Conservation (phyloP, 2,329 filamentous ascomycete species). For the Basipetospora chlamydospora region DNA sequence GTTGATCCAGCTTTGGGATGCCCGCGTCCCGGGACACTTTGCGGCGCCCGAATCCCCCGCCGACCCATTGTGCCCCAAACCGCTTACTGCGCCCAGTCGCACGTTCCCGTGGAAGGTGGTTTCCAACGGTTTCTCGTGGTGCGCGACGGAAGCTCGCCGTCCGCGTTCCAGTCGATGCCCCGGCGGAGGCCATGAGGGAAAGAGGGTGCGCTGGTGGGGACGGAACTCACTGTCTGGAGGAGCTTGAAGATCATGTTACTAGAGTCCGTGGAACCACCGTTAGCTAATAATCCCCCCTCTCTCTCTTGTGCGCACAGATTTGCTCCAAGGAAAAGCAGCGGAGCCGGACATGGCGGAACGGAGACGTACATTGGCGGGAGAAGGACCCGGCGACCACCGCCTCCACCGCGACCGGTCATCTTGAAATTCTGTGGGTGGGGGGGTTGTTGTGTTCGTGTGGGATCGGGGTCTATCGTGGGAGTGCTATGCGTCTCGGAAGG, state of each 20-base stretch:
- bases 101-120: no score
- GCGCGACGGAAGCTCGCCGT: neutral
- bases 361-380: slow-evolving; percentile 37
- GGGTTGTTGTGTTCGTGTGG: no score
- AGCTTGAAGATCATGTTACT: slow-evolving; percentile 54
- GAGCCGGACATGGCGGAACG: neutral
- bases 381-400: slow-evolving; percentile 44
- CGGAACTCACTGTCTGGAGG: slow-evolving; percentile 47
- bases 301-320: neutral
- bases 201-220: no score
- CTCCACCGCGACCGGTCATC: slow-evolving; percentile 47
- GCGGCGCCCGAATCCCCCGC: no score
- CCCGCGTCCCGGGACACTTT: no score
- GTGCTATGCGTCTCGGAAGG: no score
- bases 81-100: no score
- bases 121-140: no score
- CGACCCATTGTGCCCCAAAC: no score
- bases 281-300: slow-evolving; percentile 9
- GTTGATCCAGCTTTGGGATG: no score
- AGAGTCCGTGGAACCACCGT: slow-evolving; percentile 5
- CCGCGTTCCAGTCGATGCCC: neutral
- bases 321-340: neutral
- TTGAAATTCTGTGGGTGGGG: no score
- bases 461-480: no score
- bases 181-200: neutral